Conservation (phyloP, 768 basidiomycete genomes). For the Xerocomellus dryophilus region DNA sequence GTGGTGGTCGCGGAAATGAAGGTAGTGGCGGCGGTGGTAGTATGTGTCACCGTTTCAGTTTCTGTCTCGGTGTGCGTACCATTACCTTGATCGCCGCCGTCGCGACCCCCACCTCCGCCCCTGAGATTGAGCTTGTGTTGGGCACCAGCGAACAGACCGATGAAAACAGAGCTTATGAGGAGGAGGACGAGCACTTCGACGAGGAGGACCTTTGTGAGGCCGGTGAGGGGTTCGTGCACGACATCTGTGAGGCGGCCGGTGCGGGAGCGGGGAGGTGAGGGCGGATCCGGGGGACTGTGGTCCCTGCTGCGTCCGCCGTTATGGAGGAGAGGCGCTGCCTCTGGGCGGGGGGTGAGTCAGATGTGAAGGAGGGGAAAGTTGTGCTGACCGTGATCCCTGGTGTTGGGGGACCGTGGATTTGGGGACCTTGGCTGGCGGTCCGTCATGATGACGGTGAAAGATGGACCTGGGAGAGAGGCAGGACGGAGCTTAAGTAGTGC, state of each 20-base stretch:
- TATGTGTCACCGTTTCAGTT: conserved; percentile 33
- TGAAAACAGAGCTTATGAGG: conserved; percentile 81
- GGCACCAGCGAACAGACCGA: conserved; percentile 89
- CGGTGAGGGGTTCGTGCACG: conserved; percentile 75
- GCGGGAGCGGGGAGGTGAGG: conserved; percentile 36
- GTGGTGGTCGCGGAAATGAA: conserved; percentile 30
- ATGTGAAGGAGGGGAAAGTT: neutral
- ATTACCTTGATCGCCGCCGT: too few species aligned
- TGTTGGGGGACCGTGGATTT: conserved; percentile 40
- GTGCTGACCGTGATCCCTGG: conserved; percentile 53
- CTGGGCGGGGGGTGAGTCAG: conserved; percentile 35
- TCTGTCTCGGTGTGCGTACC: conserved; percentile 34
- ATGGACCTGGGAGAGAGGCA: conserved; percentile 4
- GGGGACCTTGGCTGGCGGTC: conserved; percentile 49
- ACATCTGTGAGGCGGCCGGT: conserved; percentile 44
- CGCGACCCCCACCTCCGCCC: conserved; percentile 34
- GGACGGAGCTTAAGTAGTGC: conserved; percentile 29
- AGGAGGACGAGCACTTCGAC: conserved; percentile 72
- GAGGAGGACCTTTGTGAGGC: conserved; percentile 80
- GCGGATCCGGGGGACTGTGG: conserved; percentile 30
- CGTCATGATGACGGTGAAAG: conserved; percentile 45
- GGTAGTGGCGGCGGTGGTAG: conserved; percentile 31
- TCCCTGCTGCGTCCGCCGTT: conserved; percentile 44
- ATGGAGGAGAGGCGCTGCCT: conserved; percentile 62
- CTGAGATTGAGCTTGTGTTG: conserved; percentile 69